Evolutionary conservation across 2,329 filamentous ascomycete genomes (phyloP).

Genomic region (Colletotrichum shisoi): DNA sequence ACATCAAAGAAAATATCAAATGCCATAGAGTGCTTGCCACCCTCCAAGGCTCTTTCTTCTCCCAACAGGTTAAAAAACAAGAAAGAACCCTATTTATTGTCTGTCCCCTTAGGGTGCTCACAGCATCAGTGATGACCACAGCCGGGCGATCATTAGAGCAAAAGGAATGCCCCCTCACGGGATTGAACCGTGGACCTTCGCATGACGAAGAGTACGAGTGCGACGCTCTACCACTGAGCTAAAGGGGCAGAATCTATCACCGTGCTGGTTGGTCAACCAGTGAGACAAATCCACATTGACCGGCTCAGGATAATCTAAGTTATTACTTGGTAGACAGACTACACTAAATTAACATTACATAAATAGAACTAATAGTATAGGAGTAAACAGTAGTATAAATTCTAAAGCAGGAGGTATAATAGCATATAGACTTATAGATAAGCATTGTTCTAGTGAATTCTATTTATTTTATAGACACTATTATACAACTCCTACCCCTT

Average conservation of each 20-base stretch:
- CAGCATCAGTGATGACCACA: no score
- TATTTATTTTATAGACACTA: not conserved
- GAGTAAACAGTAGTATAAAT: not conserved
- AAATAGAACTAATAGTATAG: no score
- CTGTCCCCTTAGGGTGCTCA: no score
- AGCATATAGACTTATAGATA: not conserved
- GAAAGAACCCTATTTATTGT: no score
- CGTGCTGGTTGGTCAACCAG: not conserved
- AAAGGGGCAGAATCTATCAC: slow-evolving; percentile 13
- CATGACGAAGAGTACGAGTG: slow-evolving; percentile 32
- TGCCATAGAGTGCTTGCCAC: no score
- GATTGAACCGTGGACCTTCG: slow-evolving; percentile 38
- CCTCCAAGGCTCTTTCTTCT: no score
- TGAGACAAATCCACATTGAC: slow-evolving; percentile 14
- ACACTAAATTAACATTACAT: not conserved
- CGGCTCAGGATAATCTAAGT: not conserved
- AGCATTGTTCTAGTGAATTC: not conserved
- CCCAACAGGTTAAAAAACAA: no score
- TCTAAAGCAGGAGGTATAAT: no score
- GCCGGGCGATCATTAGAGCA: not conserved
- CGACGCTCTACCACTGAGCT: slow-evolving; percentile 38
- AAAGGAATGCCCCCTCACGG: slow-evolving; percentile 33
- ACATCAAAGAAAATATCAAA: not conserved
- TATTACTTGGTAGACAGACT: not conserved
- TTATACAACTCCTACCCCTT: not conserved